Evolutionary conservation across 202 grass and related monocot species (phyloP), one percentile per base, ranked within the genome.

Genomic region (Setaria viridis): DNA sequence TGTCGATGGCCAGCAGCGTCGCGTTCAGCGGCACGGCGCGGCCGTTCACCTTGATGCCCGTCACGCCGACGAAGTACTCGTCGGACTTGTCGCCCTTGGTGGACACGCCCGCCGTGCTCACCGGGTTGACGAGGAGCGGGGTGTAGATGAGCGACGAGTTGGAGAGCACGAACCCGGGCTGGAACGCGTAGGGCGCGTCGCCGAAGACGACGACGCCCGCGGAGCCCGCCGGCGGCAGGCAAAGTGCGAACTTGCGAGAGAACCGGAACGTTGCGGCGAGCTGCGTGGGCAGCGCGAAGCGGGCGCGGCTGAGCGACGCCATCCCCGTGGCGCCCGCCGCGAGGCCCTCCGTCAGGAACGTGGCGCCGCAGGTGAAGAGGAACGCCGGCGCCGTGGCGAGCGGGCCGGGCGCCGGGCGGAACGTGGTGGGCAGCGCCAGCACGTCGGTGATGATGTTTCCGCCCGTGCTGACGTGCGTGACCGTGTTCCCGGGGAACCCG

Each of bases 61-160:
- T 93, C 16, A 98, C 80, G 62, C 85, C 91, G 37, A 98, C 65
- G 85, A 98, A 98, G 82, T 98, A 93, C 80, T 98, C 95, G 41
- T 63, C 77, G 1, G 92, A 98, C 62, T 91, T 91, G 70, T 91
- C 95, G 2, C 87, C 79, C 4, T 20, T 16, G 35, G 85, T 32
- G 8, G 75, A 94, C 33, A 76, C 66, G 8, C 81, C 92, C 3
- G 85, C 90, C 30, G 92, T 97, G 90, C 92, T 97, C 54, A 87
- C 92, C 66, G 91, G 93, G 60, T 93, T 94, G 79, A 97, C 16
- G 74, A 97, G 80, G 11, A 97, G 91, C 3, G 89, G 90, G 1
- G 92, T 97, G 85, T 97, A 93, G 39, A 30, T 8, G 45, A 97
- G 95, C 57, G 85, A 90, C 47, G 30, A 1, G 49, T 65, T 64